These are phyloP conservation scores for Mrakia blollopis DNA, from an alignment of 768 basidiomycete species.

Conservation along the genomic window DNA sequence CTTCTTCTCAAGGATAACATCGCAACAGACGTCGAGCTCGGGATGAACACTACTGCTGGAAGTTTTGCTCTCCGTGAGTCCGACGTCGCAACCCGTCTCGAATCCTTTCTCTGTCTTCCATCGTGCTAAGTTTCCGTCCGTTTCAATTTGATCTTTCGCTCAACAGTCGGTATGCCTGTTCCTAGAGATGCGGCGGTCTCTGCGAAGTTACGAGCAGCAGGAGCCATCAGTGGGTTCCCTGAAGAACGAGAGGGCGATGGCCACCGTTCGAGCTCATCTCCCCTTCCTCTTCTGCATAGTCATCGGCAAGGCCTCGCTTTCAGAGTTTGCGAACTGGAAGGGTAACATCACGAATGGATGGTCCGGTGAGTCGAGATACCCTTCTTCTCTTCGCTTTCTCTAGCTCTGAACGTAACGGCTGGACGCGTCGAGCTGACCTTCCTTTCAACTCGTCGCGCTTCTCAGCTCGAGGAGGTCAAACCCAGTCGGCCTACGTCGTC, in stretches of 20 bases:
- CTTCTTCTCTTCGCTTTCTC: too few relatives aligned
- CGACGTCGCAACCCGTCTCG: too few relatives aligned
- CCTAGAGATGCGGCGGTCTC: slow-evolving; percentile 34
- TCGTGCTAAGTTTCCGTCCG: not conserved
- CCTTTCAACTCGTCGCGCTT: not conserved
- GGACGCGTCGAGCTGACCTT: not conserved
- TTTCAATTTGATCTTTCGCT: not conserved
- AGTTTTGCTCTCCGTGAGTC: slow-evolving; percentile 33
- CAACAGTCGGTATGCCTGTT: slow-evolving; percentile 31
- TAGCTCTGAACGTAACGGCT: too few relatives aligned
- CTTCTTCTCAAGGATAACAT: slow-evolving; percentile 41
- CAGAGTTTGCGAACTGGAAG: slow-evolving; percentile 32
- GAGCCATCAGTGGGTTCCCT: slow-evolving; percentile 22
- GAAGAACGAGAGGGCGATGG: not conserved
- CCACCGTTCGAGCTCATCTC: not conserved
- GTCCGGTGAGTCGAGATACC: slow-evolving; percentile 15
- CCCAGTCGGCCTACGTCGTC: slow-evolving; percentile 37
- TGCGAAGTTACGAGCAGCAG: slow-evolving; percentile 32
- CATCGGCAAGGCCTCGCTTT: slow-evolving; percentile 40
- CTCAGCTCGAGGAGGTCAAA: slow-evolving; percentile 37
- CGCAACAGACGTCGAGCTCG: slow-evolving; percentile 37
- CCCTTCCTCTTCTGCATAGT: not conserved
- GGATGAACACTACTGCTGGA: slow-evolving; percentile 41
- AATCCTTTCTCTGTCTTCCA: not conserved
- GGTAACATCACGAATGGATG: slow-evolving; percentile 37